These are phyloP conservation scores for Neurospora sp. DNA, from an alignment of 495 filamentous ascomycete genomes.

Conservation along the genomic window DNA sequence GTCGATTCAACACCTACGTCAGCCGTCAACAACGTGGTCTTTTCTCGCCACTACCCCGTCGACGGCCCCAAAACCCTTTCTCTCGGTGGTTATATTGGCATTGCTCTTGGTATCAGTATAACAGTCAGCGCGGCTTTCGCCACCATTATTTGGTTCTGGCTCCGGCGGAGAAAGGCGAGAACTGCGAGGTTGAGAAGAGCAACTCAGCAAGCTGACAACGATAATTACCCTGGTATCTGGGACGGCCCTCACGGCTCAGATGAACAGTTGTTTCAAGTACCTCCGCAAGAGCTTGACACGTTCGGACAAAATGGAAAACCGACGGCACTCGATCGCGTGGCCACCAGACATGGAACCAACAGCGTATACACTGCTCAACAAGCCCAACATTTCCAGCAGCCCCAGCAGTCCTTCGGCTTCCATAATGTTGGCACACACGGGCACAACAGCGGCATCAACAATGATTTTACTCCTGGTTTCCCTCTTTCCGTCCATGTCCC, in stretches of 20 bases:
- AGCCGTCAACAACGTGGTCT: conserved; percentile 21
- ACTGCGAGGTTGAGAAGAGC: background rate
- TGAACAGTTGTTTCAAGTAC: background rate
- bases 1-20: conserved; percentile 13
- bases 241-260: background rate
- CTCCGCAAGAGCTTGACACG: background rate
- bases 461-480: background rate
- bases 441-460: background rate
- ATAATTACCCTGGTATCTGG: background rate
- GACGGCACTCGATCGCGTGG: background rate
- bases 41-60: conserved; percentile 18
- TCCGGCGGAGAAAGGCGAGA: background rate
- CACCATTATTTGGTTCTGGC: background rate
- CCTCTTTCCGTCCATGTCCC: background rate
- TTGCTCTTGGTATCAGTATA: background rate
- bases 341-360: background rate
- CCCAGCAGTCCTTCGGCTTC: background rate
- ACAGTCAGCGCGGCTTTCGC: background rate
- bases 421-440: background rate
- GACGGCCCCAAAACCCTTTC: background rate
- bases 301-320: background rate
- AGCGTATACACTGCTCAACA: background rate
- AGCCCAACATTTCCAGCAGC: background rate
- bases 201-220: background rate
- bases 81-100: background rate